Evolutionary conservation across 1,284 basidiomycete genomes (phyloP).

Genomic region (Takashimella koratensis): DNA sequence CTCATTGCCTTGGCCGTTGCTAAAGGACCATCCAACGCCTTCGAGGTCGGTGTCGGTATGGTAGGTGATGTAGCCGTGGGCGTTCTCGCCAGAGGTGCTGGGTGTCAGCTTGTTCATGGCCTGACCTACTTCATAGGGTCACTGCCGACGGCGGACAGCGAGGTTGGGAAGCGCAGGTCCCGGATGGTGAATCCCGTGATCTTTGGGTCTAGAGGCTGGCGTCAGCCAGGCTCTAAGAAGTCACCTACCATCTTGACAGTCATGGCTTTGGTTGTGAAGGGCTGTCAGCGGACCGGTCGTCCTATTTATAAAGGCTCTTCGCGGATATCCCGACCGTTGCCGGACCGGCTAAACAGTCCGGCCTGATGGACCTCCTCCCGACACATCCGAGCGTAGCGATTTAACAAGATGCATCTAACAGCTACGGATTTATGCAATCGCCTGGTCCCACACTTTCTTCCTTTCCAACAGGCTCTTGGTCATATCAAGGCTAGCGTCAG

Average conservation of each 20-base stretch:
- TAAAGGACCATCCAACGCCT: conserved; percentile 89
- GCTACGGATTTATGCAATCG: too few relatives aligned
- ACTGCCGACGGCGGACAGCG: conserved; percentile 72
- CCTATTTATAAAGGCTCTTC: too few relatives aligned
- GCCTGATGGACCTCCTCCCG: too few relatives aligned
- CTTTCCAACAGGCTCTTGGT: conserved; percentile 18
- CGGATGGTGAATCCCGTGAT: conserved; percentile 27
- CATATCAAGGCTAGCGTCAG: conserved; percentile 19
- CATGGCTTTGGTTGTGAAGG: too few relatives aligned
- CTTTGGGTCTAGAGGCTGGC: conserved; percentile 15
- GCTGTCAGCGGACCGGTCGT: too few relatives aligned
- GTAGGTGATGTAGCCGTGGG: conserved; percentile 58
- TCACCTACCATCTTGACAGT: too few relatives aligned
- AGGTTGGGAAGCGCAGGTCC: conserved; percentile 65
- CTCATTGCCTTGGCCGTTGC: conserved; percentile 84
- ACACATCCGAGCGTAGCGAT: too few relatives aligned
- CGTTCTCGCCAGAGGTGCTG: conserved; percentile 88
- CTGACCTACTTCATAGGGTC: conserved; percentile 63
- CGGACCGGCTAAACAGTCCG: too few relatives aligned
- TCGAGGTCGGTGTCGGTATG: conserved; percentile 61
- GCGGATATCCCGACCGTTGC: too few relatives aligned
- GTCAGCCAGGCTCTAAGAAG: too few relatives aligned
- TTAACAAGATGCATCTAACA: too few relatives aligned
- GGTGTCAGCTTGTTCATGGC: conserved; percentile 42
- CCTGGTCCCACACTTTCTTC: conserved; percentile 5